These are phyloP conservation scores for Cordyceps militaris DNA, from an alignment of 2,329 filamentous ascomycete species.

Conservation along the genomic window DNA sequence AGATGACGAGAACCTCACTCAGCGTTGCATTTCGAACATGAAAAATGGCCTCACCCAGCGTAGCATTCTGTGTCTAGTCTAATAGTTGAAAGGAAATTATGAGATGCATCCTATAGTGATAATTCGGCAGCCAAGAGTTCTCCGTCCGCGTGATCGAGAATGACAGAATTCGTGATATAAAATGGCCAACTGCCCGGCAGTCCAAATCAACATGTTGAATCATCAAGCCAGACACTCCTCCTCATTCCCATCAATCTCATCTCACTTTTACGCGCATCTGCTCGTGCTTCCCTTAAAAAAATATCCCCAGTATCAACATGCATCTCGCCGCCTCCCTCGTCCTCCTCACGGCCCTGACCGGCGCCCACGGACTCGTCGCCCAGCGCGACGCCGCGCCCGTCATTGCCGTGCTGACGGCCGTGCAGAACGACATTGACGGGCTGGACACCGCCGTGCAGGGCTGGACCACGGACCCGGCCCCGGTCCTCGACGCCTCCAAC, in stretches of 20 bases:
- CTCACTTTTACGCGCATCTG: background rate
- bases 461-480: conserved; percentile 16
- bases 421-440: conserved; percentile 14
- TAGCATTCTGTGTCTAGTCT: too few species aligned
- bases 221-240: too few species aligned
- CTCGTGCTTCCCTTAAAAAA: background rate
- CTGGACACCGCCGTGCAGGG: conserved; percentile 17
- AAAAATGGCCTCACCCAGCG: too few species aligned
- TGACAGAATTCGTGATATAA: background rate
- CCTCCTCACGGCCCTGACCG: background rate
- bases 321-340: background rate
- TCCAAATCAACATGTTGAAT: too few species aligned
- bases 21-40: too few species aligned
- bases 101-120: too few species aligned
- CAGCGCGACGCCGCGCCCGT: background rate
- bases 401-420: conserved; percentile 14
- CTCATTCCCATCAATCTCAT: too few species aligned
- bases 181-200: background rate
- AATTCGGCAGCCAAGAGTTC: too few species aligned
- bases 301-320: background rate
- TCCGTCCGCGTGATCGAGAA: too few species aligned
- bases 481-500: conserved; percentile 13
- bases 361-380: background rate
- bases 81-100: too few species aligned
- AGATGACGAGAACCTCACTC: too few species aligned